Base-by-base conservation (phyloP, 495 filamentous ascomycete genomes). In the Thermothielavioides terrestris region DNA sequence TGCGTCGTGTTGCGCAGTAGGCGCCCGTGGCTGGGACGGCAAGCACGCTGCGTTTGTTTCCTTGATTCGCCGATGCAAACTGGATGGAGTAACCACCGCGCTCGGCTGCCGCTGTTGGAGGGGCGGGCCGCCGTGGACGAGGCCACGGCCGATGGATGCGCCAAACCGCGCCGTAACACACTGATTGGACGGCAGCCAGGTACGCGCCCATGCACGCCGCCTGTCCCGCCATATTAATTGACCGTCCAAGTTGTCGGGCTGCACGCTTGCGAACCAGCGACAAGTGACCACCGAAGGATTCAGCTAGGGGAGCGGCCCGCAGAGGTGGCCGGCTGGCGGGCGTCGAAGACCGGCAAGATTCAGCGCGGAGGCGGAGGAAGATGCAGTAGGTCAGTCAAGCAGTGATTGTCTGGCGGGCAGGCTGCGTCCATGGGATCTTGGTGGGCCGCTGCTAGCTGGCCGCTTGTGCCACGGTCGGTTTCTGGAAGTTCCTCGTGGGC, bases 61-160 rank as follows among this genome's bases (percentile, higher is more conserved):
- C 39, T 41, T 42, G 36, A 41, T 41, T 49, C 43, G 42, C 51
- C 46, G 50, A 18, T 30, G 42, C 37, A 31, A 12, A 23, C 9
- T n/a, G n/a, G n/a, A n/a, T n/a, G n/a, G n/a, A n/a, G 25, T 9
- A 25, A 23, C 21, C 36, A 40, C 9, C 36, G 17, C 12, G 8
- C 31, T 49, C 48, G 43, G 48, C 41, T 58, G 42, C 51, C 41
- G 43, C 17, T n/a, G 51, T 44, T 45, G 50, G 55, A 47, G 52
- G n/a, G 53, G 57, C 41, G 36, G 53, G 57, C 42, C 53, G 57
- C 53, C 30, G 49, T 35, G 46, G 45, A 23, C 26, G 53, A 34
- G 57, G 40, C 57, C 57, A 38, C 32, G 54, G 42, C 43, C 47
- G 48, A 22, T 18, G 53, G 42, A 51, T 18, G 37, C 50, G 17